Evolutionary conservation across 169 alveolate species (phyloP).

Genomic region (Perkinsus chesapeaki): DNA sequence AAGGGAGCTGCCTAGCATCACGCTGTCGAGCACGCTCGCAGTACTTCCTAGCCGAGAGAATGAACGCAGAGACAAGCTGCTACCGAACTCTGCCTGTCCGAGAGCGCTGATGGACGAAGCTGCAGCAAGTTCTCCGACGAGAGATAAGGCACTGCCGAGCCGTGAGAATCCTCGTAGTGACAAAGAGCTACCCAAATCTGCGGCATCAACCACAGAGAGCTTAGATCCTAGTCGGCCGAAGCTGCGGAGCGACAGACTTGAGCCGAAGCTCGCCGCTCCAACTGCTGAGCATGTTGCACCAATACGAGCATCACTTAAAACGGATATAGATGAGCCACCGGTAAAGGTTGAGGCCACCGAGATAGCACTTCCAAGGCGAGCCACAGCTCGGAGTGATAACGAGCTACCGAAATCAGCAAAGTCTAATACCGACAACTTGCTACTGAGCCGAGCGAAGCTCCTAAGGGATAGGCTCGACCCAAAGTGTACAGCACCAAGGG

Average conservation of each 20-base stretch:
- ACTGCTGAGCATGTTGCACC: not conserved
- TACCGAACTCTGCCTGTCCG: not conserved
- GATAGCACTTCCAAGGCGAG: not conserved
- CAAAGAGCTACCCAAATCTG: not conserved
- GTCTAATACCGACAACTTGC: not conserved
- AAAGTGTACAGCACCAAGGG: not conserved
- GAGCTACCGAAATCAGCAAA: not conserved
- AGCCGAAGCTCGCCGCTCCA: not conserved
- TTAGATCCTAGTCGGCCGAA: not conserved
- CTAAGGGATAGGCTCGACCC: not conserved
- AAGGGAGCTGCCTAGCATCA: not conserved
- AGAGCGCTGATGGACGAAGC: too few relatives aligned
- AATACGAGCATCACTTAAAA: not conserved
- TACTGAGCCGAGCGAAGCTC: not conserved
- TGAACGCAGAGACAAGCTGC: not conserved
- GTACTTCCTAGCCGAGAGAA: not conserved
- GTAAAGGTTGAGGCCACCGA: not conserved
- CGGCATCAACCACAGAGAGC: not conserved
- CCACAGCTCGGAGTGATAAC: not conserved
- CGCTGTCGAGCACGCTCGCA: not conserved
- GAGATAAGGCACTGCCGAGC: not conserved
- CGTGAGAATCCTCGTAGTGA: not conserved
- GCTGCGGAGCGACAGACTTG: not conserved
- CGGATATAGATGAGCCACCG: not conserved
- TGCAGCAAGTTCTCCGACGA: too few relatives aligned